Conservation (phyloP, 2,329 filamentous ascomycete species). For the Graphiopsis chlorocephala region DNA sequence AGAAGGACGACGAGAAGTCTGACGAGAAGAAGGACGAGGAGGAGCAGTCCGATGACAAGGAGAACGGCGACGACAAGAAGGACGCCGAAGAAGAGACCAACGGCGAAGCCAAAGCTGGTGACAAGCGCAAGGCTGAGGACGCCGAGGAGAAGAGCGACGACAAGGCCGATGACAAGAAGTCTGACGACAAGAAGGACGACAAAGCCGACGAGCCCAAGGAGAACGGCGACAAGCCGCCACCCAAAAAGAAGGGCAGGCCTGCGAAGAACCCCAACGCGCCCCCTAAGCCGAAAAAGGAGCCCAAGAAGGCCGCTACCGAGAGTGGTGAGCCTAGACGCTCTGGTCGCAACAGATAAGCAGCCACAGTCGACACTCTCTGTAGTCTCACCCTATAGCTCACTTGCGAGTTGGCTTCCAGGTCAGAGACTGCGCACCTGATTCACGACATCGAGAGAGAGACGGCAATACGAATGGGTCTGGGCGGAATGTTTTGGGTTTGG, state of each 20-base stretch:
- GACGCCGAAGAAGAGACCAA: constrained; percentile 22
- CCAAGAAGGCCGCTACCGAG: constrained; percentile 50
- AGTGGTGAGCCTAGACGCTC: constrained; percentile 49
- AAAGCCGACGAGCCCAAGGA: constrained; percentile 35
- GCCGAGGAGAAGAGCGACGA: constrained; percentile 29
- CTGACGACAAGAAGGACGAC: constrained; percentile 32
- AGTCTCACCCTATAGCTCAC: background rate
- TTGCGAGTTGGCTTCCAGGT: background rate
- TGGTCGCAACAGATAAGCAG: constrained; percentile 34
- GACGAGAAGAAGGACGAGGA: constrained; percentile 24
- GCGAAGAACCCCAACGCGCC: constrained; percentile 36
- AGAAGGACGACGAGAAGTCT: constrained; percentile 24
- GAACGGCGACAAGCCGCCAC: constrained; percentile 32
- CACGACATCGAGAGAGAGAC: background rate
- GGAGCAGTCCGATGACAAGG: constrained; percentile 26
- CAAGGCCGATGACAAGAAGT: constrained; percentile 30
- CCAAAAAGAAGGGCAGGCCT: constrained; percentile 44
- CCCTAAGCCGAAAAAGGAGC: constrained; percentile 39
- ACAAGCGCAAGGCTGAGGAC: constrained; percentile 33
- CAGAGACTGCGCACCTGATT: background rate
- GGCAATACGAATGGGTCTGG: constrained; percentile 6
- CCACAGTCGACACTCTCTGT: background rate
- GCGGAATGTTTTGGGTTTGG: constrained; percentile 4
- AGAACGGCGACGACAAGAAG: constrained; percentile 19
- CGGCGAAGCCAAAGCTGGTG: constrained; percentile 30